Percentiles rank a stretch among this genome's conserved stretches.
Evolutionary conservation across 148 eudicot genomes (phyloP).

Genomic region (Heliamphora exappendiculata): DNA sequence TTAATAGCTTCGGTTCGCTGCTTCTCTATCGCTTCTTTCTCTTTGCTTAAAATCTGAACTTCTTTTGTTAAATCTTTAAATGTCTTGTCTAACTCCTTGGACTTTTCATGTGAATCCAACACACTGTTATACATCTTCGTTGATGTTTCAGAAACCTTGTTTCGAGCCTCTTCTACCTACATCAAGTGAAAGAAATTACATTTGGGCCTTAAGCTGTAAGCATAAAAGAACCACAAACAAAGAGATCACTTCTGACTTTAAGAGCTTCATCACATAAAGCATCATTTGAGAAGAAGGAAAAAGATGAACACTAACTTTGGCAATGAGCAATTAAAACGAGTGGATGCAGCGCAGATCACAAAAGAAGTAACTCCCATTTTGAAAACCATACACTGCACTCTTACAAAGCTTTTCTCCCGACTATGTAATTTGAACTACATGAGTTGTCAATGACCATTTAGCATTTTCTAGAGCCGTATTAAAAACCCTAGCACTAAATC

Average conservation of each 20-base stretch:
- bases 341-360: background rate
- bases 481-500: background rate
- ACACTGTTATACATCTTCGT: slow-evolving; percentile 60
- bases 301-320: background rate
- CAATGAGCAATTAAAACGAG: background rate
- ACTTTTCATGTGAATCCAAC: slow-evolving; percentile 72
- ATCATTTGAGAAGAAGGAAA: background rate
- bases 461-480: background rate
- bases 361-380: background rate
- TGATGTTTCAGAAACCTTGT: slow-evolving; percentile 63
- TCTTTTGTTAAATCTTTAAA: slow-evolving; percentile 78
- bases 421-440: background rate
- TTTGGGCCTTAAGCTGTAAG: background rate
- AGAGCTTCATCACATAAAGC: background rate
- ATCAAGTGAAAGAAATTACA: slow-evolving; percentile 14
- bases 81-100: slow-evolving; percentile 70
- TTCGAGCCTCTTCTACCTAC: slow-evolving; percentile 78
- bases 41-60: slow-evolving; percentile 65
- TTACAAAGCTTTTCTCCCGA: background rate
- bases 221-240: background rate
- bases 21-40: slow-evolving; percentile 72
- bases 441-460: background rate
- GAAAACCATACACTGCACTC: background rate
- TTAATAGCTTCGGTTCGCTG: slow-evolving; percentile 62
- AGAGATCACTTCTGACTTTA: background rate